Evolutionary conservation across 306 rosid genomes (phyloP).

Genomic region (Gastrolobium villosum): DNA sequence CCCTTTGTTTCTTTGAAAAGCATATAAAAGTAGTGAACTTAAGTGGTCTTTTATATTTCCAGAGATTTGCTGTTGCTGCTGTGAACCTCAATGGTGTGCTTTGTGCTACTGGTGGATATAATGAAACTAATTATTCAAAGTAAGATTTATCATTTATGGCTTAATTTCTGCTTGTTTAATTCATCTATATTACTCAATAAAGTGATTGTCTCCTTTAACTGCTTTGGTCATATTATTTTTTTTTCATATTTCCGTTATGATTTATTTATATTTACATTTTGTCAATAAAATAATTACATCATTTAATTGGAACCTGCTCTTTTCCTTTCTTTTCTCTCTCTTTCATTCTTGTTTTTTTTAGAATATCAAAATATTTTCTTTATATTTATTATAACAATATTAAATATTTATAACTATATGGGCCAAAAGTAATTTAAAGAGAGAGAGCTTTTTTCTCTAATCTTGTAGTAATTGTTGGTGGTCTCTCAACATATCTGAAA

Average conservation of each 20-base stretch:
- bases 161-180: not conserved
- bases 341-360: too few species aligned
- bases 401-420: too few species aligned
- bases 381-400: too few species aligned
- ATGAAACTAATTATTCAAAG: constrained; percentile 65
- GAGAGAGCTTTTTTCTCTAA: not conserved
- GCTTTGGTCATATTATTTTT: not conserved
- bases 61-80: constrained; percentile 65
- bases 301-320: not conserved
- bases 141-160: constrained; percentile 49
- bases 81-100: constrained; percentile 60
- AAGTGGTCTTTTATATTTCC: constrained; percentile 39
- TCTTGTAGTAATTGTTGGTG: not conserved
- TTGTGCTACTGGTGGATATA: constrained; percentile 65
- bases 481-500: constrained; percentile 18
- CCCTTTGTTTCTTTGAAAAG: constrained; percentile 10
- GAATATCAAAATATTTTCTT: not conserved
- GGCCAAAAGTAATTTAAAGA: not conserved
- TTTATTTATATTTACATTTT: too few species aligned
- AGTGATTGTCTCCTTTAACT: not conserved
- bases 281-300: too few species aligned
- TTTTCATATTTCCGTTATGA: too few species aligned
- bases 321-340: too few species aligned
- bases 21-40: constrained; percentile 19
- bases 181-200: not conserved